Conservation (phyloP, 2,329 filamentous ascomycete genomes). For the Eurotiales sp. region DNA sequence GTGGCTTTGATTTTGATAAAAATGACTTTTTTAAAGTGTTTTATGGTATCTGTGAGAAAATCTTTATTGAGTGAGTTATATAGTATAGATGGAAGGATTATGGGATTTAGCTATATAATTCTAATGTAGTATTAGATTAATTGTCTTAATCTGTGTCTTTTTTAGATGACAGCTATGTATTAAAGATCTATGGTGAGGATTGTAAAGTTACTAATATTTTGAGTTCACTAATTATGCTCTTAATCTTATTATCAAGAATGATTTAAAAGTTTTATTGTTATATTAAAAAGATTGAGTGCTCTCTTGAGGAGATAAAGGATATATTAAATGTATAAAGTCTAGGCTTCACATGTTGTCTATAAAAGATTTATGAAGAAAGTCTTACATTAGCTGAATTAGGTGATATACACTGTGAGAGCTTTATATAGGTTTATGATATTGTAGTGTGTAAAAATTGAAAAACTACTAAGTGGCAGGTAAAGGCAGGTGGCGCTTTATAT, state of each 20-base stretch:
- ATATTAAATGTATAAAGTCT: background rate
- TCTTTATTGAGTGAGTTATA: too few species aligned
- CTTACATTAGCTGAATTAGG: too few species aligned
- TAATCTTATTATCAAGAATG: background rate
- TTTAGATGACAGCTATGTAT: background rate
- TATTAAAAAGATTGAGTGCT: slow-evolving; percentile 1
- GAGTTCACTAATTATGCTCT: background rate
- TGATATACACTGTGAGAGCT: too few species aligned
- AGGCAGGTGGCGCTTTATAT: too few species aligned
- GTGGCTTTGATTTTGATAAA: background rate
- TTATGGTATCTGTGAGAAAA: background rate
- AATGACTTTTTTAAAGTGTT: background rate
- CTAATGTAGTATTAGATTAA: background rate
- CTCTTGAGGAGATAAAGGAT: background rate
- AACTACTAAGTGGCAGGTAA: too few species aligned
- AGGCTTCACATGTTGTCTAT: background rate
- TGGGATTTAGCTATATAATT: too few species aligned
- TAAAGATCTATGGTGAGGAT: background rate
- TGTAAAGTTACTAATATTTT: background rate
- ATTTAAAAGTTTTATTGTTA: background rate
- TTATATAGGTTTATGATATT: too few species aligned
- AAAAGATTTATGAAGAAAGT: background rate
- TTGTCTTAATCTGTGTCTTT: background rate
- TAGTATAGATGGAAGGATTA: too few species aligned
- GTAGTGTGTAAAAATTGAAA: too few species aligned